Evolutionary conservation across 148 eudicot genomes (phyloP), one percentile per base, ranked within the genome.

Genomic region (Silene latifolia): DNA sequence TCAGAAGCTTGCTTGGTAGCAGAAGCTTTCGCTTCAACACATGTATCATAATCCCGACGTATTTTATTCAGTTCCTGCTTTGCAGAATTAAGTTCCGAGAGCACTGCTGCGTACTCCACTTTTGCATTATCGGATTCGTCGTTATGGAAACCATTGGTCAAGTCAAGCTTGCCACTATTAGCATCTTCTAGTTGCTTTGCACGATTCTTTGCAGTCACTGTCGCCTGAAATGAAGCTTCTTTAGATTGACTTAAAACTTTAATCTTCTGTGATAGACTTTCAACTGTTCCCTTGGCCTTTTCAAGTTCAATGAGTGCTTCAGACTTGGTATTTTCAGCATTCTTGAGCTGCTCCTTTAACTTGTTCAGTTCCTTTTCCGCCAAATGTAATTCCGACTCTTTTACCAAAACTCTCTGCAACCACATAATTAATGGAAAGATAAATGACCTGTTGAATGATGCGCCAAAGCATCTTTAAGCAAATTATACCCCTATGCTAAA

Each of bases 241-340:
- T 86, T 92, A 39, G 88, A 87, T 62, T 88, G 90, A 29, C 68
- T 82, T 21, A 89, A 63, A 7, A 58, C 67, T 56, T 84, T 88
- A 14, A 93, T 94, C 85, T 88, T 87, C 74, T 73, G 64, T 9
- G 90, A 78, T 14, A 93, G 81, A 25, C 82, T 88, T 17, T 91
- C 90, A 66, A 88, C 87, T 5, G 97, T 87, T 60, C 75, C 76
- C 70, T 83, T 88, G 53, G 94, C 92, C 35, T 78, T 78, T 60
- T 89, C 91, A 56, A 93, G 97, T 78, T 93, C 98, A 63, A 57
- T 69, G 42, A 89, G 93, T 59, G 97, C 97, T 73, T 89, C 89
- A 39, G 83, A 77, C 86, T 91, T 93, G 53, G 90, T 91, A 67
- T 78, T 73, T 84, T 93, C 98, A 60, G 94, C 92, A 87, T 87